Conservation (phyloP, 129 eudicot genomes). For the Calendula officinalis region DNA sequence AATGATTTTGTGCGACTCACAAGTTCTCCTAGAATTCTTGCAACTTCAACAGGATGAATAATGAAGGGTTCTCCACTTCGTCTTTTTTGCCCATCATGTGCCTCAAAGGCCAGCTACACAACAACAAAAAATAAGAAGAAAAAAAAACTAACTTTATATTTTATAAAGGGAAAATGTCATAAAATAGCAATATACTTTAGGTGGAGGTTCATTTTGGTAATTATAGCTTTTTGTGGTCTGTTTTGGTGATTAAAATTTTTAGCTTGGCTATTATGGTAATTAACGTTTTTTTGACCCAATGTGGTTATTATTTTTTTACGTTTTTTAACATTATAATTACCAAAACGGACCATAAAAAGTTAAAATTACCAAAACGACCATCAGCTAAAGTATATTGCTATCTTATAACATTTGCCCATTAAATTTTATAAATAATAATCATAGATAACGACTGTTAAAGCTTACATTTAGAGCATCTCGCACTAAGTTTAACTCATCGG, state of each 20-base stretch:
- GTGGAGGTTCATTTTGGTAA: too few species aligned
- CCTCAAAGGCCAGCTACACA: slow-evolving; percentile 93
- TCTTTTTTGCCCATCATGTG: slow-evolving; percentile 97
- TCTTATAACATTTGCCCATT: too few species aligned
- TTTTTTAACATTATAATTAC: too few species aligned
- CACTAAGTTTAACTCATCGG: slow-evolving; percentile 66
- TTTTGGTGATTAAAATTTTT: too few species aligned
- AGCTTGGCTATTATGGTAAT: too few species aligned
- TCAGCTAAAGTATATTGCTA: background rate
- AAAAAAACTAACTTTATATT: background rate
- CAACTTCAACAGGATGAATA: slow-evolving; percentile 98
- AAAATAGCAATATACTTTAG: background rate
- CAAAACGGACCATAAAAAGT: too few species aligned
- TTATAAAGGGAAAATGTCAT: background rate
- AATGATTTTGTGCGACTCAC: slow-evolving; percentile 50
- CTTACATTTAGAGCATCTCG: slow-evolving; percentile 76
- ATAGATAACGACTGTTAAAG: slow-evolving; percentile 13
- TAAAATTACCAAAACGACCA: too few species aligned
- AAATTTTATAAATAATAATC: background rate
- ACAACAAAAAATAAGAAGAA: background rate
- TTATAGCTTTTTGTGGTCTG: too few species aligned
- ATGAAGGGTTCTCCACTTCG: slow-evolving; percentile 99
- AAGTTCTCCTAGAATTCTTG: slow-evolving; percentile 92
- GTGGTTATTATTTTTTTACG: too few species aligned
- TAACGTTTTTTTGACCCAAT: too few species aligned